These are phyloP conservation scores for Colletotrichum musae DNA, from an alignment of 2,329 filamentous ascomycete species.

Conservation along the genomic window DNA sequence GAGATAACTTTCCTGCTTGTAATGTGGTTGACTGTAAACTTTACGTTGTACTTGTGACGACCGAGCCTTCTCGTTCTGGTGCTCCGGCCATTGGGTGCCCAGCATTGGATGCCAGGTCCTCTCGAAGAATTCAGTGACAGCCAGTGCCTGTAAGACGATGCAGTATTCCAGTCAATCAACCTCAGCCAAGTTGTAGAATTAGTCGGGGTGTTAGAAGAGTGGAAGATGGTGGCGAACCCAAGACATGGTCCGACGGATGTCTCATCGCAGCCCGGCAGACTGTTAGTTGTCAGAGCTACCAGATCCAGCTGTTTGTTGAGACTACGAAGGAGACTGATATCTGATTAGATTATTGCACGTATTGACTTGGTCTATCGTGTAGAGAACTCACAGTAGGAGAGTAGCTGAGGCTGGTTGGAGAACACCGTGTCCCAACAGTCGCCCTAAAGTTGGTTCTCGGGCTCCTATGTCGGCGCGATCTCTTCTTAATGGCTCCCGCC, in stretches of 20 bases:
- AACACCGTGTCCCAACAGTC: constrained; percentile 68
- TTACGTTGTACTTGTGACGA: too few relatives aligned
- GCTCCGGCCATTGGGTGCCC: too few relatives aligned
- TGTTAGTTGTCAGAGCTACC: constrained; percentile 60
- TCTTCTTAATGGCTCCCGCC: too few relatives aligned
- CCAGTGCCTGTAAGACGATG: constrained; percentile 41
- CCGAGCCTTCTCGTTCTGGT: too few relatives aligned
- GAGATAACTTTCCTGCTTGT: too few relatives aligned
- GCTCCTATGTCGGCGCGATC: too few relatives aligned
- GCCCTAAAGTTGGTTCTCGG: constrained; percentile 72
- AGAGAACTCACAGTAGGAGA: constrained; percentile 70
- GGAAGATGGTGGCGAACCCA: constrained; percentile 34
- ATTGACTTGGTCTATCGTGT: background rate
- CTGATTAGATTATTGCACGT: constrained; percentile 45
- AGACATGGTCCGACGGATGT: constrained; percentile 15
- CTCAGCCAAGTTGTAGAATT: constrained; percentile 48
- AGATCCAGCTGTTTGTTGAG: constrained; percentile 61
- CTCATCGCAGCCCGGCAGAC: constrained; percentile 37
- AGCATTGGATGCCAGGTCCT: background rate
- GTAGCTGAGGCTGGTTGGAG: constrained; percentile 79
- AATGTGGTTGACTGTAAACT: too few relatives aligned
- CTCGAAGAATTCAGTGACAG: constrained; percentile 42
- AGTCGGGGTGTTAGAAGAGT: constrained; percentile 53
- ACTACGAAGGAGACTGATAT: constrained; percentile 61
- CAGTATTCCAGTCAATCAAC: constrained; percentile 35